Conservation (phyloP, 495 filamentous ascomycete genomes). For the Eremomyces bilateralis region DNA sequence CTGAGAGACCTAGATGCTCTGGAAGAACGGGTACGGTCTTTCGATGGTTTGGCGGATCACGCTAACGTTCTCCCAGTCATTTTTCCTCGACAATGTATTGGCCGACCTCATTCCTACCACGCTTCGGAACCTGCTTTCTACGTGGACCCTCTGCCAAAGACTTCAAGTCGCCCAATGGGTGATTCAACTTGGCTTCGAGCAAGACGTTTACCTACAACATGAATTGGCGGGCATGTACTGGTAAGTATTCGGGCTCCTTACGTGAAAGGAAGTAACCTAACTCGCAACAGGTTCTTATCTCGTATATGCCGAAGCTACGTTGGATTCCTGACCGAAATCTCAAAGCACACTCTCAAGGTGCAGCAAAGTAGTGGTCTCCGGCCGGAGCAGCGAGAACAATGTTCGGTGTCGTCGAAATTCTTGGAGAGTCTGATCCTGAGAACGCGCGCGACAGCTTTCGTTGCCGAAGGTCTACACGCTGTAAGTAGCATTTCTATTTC, state of each 20-base stretch:
- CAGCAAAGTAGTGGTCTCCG: constrained; percentile 13
- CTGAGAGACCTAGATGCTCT: constrained; percentile 69
- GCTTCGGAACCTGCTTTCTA: constrained; percentile 48
- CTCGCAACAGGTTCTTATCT: not conserved
- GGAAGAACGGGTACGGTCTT: constrained; percentile 49
- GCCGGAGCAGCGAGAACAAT: constrained; percentile 52
- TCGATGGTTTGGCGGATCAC: no score
- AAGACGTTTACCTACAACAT: constrained; percentile 68
- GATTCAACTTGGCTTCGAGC: constrained; percentile 87
- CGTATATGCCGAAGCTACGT: not conserved
- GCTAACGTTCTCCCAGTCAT: no score
- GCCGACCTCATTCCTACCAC: constrained; percentile 5
- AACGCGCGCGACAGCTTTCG: constrained; percentile 1
- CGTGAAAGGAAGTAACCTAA: not conserved
- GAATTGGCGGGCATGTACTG: constrained; percentile 83
- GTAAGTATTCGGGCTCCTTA: constrained; percentile 24
- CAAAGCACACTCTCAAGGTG: not conserved
- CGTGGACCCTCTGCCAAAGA: constrained; percentile 80
- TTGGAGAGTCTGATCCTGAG: constrained; percentile 4
- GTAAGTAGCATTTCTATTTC: constrained; percentile 14
- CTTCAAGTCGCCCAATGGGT: constrained; percentile 69
- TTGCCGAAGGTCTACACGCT: constrained; percentile 43
- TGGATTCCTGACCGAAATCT: not conserved
- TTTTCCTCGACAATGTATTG: not conserved
- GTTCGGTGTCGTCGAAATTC: constrained; percentile 19